Evolutionary conservation across 2,329 filamentous ascomycete species (phyloP), one percentile per base, ranked within the genome.

Genomic region (Grosmannia clavigera): DNA sequence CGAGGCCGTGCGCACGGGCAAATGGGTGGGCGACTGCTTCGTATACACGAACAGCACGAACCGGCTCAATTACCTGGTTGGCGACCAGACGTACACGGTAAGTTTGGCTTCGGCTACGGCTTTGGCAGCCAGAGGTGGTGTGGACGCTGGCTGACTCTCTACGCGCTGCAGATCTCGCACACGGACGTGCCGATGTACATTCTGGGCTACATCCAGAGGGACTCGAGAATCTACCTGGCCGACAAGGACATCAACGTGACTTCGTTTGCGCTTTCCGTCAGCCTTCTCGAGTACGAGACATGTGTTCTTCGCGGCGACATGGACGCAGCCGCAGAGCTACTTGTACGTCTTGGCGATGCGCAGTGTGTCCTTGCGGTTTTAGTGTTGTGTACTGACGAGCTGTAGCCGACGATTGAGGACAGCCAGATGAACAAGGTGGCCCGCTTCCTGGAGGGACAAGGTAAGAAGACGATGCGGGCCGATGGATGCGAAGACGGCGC

Each of bases 1-100:
- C 70, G 94, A 97, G 75, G 89, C 82, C 64, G 91, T 97, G 58
- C 88, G 90, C 65, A 96, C 92, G 25, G 94, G 92, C 67, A 89
- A 95, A 76, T 99, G 94, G 94, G 89, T 99, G 61, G 94, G 94
- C 64, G 94, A 99, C 76, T 96, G 92, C 77, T 96, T 99, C 80
- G 92, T 97, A 72, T 99, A 97, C 81, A 96, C 94, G 60, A 97
- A 95, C 79, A 88, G 82, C 72, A 95, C 92, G 11, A 96, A 97
- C 79, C 88, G 94, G 63, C 80, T 99, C 62, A 97, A 97, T 78
- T 97, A 97, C 76, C 84, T 99, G 27, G 92, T 99, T 16, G 94
- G 94, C 65, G 94, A 97, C 74, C 92, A 97, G 76, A 95, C 91
- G 16, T 96, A 97, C 79, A 96, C 92, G 3, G 88, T 99, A 59